These are phyloP conservation scores for Nicotiana rustica DNA, from an alignment of 305 asterid species.

Conservation along the genomic window DNA sequence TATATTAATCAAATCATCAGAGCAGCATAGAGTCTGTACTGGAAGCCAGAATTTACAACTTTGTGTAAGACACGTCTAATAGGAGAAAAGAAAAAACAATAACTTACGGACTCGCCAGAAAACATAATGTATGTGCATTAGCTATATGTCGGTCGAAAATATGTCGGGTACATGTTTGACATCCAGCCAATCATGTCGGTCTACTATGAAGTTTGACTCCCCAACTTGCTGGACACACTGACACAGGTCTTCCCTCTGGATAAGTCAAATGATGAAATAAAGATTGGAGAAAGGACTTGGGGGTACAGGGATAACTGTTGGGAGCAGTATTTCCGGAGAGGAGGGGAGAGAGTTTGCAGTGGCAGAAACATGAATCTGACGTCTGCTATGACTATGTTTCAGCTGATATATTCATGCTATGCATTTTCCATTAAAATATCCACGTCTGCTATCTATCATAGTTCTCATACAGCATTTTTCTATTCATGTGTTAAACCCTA, in stretches of 20 bases:
- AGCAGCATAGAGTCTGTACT: too few relatives aligned
- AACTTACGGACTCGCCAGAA: neutral
- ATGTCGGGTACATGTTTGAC: neutral
- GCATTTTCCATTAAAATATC: conserved; percentile 10
- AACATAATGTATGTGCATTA: neutral
- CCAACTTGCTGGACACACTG: neutral
- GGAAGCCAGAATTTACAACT: too few relatives aligned
- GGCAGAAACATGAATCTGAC: conserved; percentile 1
- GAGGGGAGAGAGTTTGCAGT: neutral
- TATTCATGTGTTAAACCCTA: neutral
- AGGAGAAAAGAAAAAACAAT: conserved; percentile 1
- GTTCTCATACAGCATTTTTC: neutral
- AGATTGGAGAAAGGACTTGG: conserved; percentile 12
- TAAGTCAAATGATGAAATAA: neutral
- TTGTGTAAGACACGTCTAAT: neutral
- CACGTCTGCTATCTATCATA: neutral
- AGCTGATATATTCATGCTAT: conserved; percentile 18
- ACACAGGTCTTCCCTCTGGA: neutral
- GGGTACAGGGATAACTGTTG: neutral
- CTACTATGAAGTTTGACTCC: neutral
- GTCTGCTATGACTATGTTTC: neutral
- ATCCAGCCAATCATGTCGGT: conserved; percentile 25
- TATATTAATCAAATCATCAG: too few relatives aligned
- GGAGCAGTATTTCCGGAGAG: neutral
- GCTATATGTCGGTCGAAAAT: neutral